Percentiles rank a stretch among this genome's conserved stretches.
Evolutionary conservation across 1,284 basidiomycete species (phyloP).

Genomic region (Cutaneotrichosporon mucoides): DNA sequence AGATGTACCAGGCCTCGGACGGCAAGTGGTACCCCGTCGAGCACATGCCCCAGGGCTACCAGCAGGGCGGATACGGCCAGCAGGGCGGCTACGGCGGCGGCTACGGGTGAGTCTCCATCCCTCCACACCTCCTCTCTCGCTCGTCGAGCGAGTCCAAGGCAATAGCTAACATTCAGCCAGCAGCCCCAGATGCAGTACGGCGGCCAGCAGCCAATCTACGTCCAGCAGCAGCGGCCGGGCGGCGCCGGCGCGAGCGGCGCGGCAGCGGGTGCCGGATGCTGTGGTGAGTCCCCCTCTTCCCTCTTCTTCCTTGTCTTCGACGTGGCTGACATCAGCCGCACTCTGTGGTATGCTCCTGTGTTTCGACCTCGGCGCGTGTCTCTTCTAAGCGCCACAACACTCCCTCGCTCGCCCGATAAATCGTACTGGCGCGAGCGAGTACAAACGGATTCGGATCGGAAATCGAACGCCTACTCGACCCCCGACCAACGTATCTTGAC

Average conservation of each 20-base stretch:
- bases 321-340: constrained; percentile 8
- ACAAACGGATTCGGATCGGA: too few relatives aligned
- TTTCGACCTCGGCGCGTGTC: constrained; percentile 18
- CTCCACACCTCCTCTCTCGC: not conserved
- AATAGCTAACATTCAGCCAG: constrained; percentile 2
- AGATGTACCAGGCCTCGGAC: constrained; percentile 22
- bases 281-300: constrained; percentile 9
- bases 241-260: constrained; percentile 11
- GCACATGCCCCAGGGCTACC: constrained; percentile 15
- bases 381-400: constrained; percentile 12
- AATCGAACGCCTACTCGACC: too few relatives aligned
- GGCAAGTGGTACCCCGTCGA: constrained; percentile 22
- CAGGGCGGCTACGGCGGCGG: not conserved
- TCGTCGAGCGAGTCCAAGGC: too few relatives aligned
- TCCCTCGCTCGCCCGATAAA: not conserved
- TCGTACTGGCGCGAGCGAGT: not conserved
- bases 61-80: constrained; percentile 3
- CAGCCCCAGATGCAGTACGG: constrained; percentile 18
- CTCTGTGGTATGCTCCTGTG: constrained; percentile 12
- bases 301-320: too few relatives aligned
- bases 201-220: constrained; percentile 17
- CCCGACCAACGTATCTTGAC: not conserved
- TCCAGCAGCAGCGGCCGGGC: constrained; percentile 17
- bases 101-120: not conserved
- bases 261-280: constrained; percentile 10